Percentiles rank a stretch among this genome's conserved stretches.
phyloP scores from a whole-genome alignment of 2,329 filamentous ascomycete species.

The Verticillium zaregamsianum region DNA sequence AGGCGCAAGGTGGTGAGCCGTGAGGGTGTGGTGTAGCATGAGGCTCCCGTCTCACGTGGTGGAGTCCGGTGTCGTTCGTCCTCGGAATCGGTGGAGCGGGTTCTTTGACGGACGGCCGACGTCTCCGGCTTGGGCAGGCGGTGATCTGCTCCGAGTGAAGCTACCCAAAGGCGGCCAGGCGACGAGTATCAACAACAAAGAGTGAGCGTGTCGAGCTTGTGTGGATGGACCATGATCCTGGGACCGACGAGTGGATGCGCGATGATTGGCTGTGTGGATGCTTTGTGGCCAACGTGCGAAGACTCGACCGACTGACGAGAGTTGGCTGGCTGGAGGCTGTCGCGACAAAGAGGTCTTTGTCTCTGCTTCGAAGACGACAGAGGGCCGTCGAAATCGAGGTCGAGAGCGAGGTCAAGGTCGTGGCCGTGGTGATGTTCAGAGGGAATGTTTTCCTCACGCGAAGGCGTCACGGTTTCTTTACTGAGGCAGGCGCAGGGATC shows the following conservation, averaged over 20 bases:
- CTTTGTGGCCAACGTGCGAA: background rate
- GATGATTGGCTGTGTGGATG: background rate
- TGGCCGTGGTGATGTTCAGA: background rate
- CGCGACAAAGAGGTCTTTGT: background rate
- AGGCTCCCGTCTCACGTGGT: background rate
- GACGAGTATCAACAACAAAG: background rate
- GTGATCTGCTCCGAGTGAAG: background rate
- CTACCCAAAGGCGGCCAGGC: background rate
- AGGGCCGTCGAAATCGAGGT: background rate
- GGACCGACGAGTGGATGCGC: background rate
- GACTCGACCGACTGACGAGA: background rate
- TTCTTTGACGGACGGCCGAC: background rate
- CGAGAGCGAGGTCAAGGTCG: background rate
- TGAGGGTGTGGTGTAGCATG: background rate
- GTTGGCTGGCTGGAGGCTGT: background rate
- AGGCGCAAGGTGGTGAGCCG: background rate
- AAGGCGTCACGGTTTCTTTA: background rate
- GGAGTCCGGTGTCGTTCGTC: background rate
- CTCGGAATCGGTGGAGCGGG: background rate
- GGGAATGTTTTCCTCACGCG: background rate
- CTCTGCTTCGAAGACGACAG: background rate
- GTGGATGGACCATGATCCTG: background rate
- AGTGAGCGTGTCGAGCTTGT: background rate
- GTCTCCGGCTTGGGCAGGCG: too few relatives aligned
- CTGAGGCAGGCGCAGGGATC: background rate